These are phyloP conservation scores for Epicoccum nigrum DNA, from an alignment of 2,329 filamentous ascomycete genomes.

Conservation along the genomic window DNA sequence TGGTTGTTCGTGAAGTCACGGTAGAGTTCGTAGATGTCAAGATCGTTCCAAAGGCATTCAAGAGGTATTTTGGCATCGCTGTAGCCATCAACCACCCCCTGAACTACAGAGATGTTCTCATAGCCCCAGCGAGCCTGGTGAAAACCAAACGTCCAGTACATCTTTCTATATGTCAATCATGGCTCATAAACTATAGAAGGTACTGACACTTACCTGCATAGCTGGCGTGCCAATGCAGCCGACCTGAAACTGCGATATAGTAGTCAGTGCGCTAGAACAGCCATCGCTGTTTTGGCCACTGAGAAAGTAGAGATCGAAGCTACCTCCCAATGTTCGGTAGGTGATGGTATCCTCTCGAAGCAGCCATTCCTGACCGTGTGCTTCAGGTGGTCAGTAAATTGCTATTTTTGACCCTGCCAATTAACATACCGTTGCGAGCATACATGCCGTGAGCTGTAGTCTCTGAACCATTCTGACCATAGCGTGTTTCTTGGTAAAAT, in stretches of 20 bases:
- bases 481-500: constrained; percentile 24
- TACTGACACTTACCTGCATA: constrained; percentile 67
- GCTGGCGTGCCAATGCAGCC: constrained; percentile 71
- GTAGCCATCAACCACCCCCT: constrained; percentile 56
- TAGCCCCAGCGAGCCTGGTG: constrained; percentile 86
- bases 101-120: constrained; percentile 37
- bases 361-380: constrained; percentile 75
- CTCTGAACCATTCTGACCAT: constrained; percentile 4
- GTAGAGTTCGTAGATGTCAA: constrained; percentile 51
- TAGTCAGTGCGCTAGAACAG: constrained; percentile 58
- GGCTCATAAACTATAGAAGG: neutral
- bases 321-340: constrained; percentile 74
- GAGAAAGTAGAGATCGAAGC: constrained; percentile 77
- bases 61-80: constrained; percentile 60
- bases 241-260: constrained; percentile 63
- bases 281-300: constrained; percentile 70
- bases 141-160: constrained; percentile 71
- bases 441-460: constrained; percentile 22
- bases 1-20: constrained; percentile 62
- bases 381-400: constrained; percentile 34
- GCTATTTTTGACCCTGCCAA: too few relatives aligned
- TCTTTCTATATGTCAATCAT: neutral
- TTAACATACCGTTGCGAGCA: constrained; percentile 21
- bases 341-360: constrained; percentile 67
- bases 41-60: constrained; percentile 47